A percentile compares a stretch with the other conserved stretches of the same genome.
Conservation (phyloP, 176 grass and related monocot species). For the Phoenix roebelenii region DNA sequence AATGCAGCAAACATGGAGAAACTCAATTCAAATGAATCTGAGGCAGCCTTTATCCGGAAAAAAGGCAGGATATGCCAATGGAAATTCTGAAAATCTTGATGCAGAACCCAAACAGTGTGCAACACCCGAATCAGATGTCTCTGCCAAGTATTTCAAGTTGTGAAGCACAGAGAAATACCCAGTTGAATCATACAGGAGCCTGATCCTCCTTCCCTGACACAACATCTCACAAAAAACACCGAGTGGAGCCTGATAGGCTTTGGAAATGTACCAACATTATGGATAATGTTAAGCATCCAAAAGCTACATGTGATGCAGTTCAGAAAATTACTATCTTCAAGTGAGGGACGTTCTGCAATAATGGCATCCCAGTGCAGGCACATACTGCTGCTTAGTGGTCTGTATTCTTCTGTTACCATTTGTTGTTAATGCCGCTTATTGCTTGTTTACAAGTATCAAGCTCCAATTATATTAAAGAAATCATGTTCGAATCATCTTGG, state of each 20-base stretch:
- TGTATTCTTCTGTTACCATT: background rate
- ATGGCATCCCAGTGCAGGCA: slow-evolving; percentile 61
- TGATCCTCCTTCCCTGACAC: no score
- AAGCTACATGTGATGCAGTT: slow-evolving; percentile 44
- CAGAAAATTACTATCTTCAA: slow-evolving; percentile 42
- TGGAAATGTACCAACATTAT: slow-evolving; percentile 57
- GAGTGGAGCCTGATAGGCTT: no score
- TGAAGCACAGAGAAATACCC: no score
- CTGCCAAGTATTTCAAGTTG: no score
- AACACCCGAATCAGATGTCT: no score
- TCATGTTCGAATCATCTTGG: slow-evolving; percentile 21
- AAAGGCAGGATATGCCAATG: no score
- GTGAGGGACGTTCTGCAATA: slow-evolving; percentile 30
- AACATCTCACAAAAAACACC: background rate
- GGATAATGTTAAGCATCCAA: slow-evolving; percentile 53
- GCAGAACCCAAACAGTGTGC: no score
- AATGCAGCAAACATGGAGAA: no score
- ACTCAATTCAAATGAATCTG: no score
- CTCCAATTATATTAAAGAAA: slow-evolving; percentile 41
- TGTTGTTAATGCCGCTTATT: background rate
- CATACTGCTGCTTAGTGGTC: background rate
- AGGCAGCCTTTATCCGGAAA: no score
- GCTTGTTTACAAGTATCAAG: slow-evolving; percentile 55
- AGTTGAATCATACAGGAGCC: no score
- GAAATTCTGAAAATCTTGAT: no score